Base-by-base conservation (phyloP, 805 yeast species). In the Ogataea trehalophila region DNA sequence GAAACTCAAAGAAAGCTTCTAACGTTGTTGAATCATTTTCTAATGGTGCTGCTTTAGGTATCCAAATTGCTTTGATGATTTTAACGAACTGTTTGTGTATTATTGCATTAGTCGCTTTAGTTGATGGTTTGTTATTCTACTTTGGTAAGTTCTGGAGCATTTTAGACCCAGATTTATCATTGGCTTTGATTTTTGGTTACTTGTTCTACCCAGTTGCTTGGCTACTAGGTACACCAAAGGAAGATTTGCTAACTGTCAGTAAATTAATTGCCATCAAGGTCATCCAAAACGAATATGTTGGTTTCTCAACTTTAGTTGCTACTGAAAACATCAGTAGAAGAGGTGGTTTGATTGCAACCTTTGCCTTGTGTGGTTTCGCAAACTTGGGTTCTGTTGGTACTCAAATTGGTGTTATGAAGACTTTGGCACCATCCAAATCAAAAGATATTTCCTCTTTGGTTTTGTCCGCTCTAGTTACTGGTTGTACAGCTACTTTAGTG, bases 61-160 rank as follows among this genome's bases (percentile, higher is more conserved):
- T 80, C 35, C 66, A 68, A 50, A 75, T 80, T 47, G 85, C 83
- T 1, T 75, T 76, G 29, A 71, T 82, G 23, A 77, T 80, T 69
- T 58, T 76, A 72, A 70, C 80, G 48, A 81, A 79, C 57, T 72
- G 79, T 61, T 57, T 80, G 67, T 79, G 84, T 72, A 80, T 80
- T 57, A 81, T 81, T 66, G 81, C 79, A 1, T 60, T 79, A 39
- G 83, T 80, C 47, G 74, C 83, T 5, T 68, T 81, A 55, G 61
- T 75, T 56, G 78, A 80, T 58, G 83, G 77, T 7, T 57, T 80
- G 23, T 70, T 80, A 51, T 71, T 78, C 5, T 80, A 82, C 80
- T 81, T 80, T 52, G 85, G 83, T 50, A 69, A 72, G 42, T 80
- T 76, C 68, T 80, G 85, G 85, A 77, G 79, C 53, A 80, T 81